phyloP scores from a whole-genome alignment of 192 early-diverging fungal genomes.

The Entophlyctis luteolus region DNA sequence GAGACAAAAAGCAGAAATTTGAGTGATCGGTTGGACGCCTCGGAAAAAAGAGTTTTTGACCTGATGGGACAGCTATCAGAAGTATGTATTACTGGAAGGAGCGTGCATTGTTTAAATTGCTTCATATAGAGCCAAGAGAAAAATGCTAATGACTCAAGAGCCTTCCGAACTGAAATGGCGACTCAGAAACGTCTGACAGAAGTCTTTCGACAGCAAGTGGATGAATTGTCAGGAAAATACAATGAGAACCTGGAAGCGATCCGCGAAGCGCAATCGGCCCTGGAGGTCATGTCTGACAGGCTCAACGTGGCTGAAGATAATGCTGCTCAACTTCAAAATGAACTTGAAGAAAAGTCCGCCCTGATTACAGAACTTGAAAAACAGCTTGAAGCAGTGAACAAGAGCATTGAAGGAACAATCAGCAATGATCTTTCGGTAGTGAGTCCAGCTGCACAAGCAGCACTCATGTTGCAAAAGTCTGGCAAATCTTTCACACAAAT shows the following conservation, averaged over 20 bases:
- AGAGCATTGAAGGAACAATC: neutral
- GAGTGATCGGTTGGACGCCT: slow-evolving; percentile 19
- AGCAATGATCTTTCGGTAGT: slow-evolving; percentile 3
- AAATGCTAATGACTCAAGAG: slow-evolving; percentile 36
- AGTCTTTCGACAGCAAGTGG: slow-evolving; percentile 30
- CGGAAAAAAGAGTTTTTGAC: slow-evolving; percentile 31
- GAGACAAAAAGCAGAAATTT: neutral
- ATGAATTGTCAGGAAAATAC: neutral
- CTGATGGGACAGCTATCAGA: slow-evolving; percentile 36
- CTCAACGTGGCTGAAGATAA: neutral
- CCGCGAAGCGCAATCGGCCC: neutral
- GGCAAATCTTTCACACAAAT: slow-evolving; percentile 32
- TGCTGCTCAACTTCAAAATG: neutral
- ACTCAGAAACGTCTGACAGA: slow-evolving; percentile 53
- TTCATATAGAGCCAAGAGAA: slow-evolving; percentile 11
- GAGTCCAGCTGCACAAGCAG: slow-evolving; percentile 29
- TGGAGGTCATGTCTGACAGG: neutral
- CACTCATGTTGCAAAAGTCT: slow-evolving; percentile 19
- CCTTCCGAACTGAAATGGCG: slow-evolving; percentile 60
- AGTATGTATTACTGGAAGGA: no score
- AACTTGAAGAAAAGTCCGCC: neutral
- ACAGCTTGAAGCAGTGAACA: slow-evolving; percentile 6
- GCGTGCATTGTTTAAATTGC: neutral
- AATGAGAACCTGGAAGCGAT: neutral
- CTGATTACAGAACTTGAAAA: slow-evolving; percentile 12